These are phyloP conservation scores for Fusarium agapanthi DNA, from an alignment of 2,329 filamentous ascomycete species.

Conservation along the genomic window DNA sequence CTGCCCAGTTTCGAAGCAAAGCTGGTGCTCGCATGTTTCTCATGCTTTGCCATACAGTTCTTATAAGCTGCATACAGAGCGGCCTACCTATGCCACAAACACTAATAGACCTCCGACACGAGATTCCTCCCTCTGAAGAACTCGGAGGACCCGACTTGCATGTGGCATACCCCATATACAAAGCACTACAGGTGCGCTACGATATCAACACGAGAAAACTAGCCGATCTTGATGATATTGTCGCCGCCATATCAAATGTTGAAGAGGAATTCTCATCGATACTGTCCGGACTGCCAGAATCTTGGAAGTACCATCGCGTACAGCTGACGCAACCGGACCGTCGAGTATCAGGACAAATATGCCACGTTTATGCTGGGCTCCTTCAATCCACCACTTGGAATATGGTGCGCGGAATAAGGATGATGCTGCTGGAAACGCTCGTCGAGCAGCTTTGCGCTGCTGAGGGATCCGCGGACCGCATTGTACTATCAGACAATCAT, in stretches of 20 bases:
- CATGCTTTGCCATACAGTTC: conserved; percentile 60
- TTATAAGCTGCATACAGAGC: conserved; percentile 62
- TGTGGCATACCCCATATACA: conserved; percentile 56
- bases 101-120: conserved; percentile 56
- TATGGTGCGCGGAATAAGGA: conserved; percentile 55
- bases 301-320: conserved; percentile 55
- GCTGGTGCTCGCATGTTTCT: conserved; percentile 62
- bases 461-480: conserved; percentile 24
- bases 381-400: conserved; percentile 59
- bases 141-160: conserved; percentile 52
- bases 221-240: conserved; percentile 46
- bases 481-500: conserved; percentile 43
- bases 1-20: conserved; percentile 55
- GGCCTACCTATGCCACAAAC: conserved; percentile 58
- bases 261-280: conserved; percentile 55
- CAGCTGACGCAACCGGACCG: conserved; percentile 51
- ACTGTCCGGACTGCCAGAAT: conserved; percentile 49
- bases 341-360: conserved; percentile 52
- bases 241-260: conserved; percentile 50
- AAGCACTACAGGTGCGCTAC: conserved; percentile 57
- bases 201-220: conserved; percentile 54
- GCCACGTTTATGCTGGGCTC: conserved; percentile 58
- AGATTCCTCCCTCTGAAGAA: conserved; percentile 50
- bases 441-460: conserved; percentile 51
- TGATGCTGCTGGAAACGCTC: conserved; percentile 59